phyloP scores from a whole-genome alignment of 192 early-diverging fungal species.

The Linnemannia schmuckeri region DNA sequence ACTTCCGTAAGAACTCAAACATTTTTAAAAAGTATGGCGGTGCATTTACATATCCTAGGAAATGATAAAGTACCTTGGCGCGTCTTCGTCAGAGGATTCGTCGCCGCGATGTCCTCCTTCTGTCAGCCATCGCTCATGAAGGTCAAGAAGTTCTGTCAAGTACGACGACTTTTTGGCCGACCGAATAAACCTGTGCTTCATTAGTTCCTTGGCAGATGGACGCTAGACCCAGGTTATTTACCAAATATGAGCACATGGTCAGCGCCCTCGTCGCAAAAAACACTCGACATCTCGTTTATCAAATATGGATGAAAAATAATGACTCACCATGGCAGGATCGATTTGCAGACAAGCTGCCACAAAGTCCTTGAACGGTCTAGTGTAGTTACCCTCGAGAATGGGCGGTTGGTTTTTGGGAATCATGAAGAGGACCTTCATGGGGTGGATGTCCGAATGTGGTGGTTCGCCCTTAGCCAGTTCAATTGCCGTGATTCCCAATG shows the following conservation, averaged over 20 bases:
- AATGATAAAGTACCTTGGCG: slow-evolving; percentile 37
- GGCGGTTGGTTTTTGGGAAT: slow-evolving; percentile 95
- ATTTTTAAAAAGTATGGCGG: too few relatives aligned
- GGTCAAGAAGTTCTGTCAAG: slow-evolving; percentile 87
- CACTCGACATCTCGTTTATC: not conserved
- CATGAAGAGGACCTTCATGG: slow-evolving; percentile 95
- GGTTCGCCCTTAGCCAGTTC: slow-evolving; percentile 95
- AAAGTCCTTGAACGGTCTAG: slow-evolving; percentile 92
- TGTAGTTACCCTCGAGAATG: slow-evolving; percentile 79
- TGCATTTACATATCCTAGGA: not conserved
- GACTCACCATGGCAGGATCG: slow-evolving; percentile 77
- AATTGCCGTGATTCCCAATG: slow-evolving; percentile 95
- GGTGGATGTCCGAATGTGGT: slow-evolving; percentile 93
- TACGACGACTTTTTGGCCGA: slow-evolving; percentile 87
- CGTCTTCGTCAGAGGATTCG: slow-evolving; percentile 64
- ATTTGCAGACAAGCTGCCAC: slow-evolving; percentile 87
- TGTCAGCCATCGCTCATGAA: slow-evolving; percentile 84
- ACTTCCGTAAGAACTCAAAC: too few relatives aligned
- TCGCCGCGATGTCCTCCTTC: slow-evolving; percentile 64
- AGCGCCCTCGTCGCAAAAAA: not conserved
- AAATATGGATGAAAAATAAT: slow-evolving; percentile 7
- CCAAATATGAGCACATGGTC: not conserved
- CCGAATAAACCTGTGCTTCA: slow-evolving; percentile 90
- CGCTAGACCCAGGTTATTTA: slow-evolving; percentile 60
- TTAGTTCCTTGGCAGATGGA: slow-evolving; percentile 88